phyloP scores from a whole-genome alignment of 2,329 filamentous ascomycete genomes.

The Fusarium pilosicola region DNA sequence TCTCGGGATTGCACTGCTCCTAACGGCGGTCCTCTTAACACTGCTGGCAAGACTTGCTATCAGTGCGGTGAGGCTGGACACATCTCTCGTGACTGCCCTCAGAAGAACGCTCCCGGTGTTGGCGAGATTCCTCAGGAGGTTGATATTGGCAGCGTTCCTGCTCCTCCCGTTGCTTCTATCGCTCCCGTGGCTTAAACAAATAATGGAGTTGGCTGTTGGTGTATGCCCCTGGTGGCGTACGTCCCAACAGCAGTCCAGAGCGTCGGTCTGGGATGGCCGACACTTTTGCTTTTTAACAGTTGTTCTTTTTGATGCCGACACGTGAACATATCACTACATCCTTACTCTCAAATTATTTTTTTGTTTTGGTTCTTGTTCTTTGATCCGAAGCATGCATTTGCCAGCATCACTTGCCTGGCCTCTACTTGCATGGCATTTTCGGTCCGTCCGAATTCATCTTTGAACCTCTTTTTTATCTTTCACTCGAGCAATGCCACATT shows the following conservation, averaged over 20 bases:
- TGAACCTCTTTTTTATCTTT: slow-evolving; percentile 38
- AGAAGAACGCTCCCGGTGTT: slow-evolving; percentile 65
- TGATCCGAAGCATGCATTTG: slow-evolving; percentile 46
- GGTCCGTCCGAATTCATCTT: slow-evolving; percentile 45
- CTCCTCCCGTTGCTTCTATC: slow-evolving; percentile 58
- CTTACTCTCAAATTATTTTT: slow-evolving; percentile 41
- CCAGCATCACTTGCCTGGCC: slow-evolving; percentile 41
- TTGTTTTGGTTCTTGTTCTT: slow-evolving; percentile 47
- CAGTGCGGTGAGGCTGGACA: slow-evolving; percentile 95
- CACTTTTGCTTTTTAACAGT: slow-evolving; percentile 39
- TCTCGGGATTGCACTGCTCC: slow-evolving; percentile 94
- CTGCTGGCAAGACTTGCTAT: slow-evolving; percentile 98
- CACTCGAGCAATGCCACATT: slow-evolving; percentile 22
- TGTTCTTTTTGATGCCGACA: slow-evolving; percentile 45
- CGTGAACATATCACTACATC: slow-evolving; percentile 43
- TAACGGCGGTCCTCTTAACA: slow-evolving; percentile 95
- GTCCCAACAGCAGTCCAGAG: slow-evolving; percentile 20
- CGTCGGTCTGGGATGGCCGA: slow-evolving; percentile 15
- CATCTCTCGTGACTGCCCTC: slow-evolving; percentile 93
- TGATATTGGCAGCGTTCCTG: slow-evolving; percentile 55
- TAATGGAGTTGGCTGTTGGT: slow-evolving; percentile 20
- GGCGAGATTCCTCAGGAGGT: slow-evolving; percentile 60
- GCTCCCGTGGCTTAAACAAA: slow-evolving; percentile 52
- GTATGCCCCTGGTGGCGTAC: neutral
- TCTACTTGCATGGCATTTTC: slow-evolving; percentile 46